A percentile compares a stretch with the other conserved stretches of the same genome.
These are phyloP conservation scores for Corymbia citriodora DNA, from an alignment of 441 rosid genomes.

Conservation along the genomic window DNA sequence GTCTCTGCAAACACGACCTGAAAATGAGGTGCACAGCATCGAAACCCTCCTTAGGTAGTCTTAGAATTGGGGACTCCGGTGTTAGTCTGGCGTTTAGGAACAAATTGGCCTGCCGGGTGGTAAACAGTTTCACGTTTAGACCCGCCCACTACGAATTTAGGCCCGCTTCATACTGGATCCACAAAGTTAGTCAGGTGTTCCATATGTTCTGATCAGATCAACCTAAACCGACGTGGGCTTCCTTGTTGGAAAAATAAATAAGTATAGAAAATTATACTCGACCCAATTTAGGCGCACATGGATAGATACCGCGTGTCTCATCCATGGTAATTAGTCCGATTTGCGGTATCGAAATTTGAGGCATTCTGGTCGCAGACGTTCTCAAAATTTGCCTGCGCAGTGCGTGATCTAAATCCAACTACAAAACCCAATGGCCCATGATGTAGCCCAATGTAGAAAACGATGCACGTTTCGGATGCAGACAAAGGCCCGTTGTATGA, in stretches of 20 bases:
- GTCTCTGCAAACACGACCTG: not conserved
- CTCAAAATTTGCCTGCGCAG: not conserved
- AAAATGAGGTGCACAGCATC: not conserved
- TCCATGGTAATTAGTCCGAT: no score
- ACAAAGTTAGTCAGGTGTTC: not conserved
- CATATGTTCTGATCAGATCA: not conserved
- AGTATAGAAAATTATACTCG: not conserved
- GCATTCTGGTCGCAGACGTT: not conserved
- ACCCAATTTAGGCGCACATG: not conserved
- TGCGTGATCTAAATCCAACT: not conserved
- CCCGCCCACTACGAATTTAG: not conserved
- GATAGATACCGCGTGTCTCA: not conserved
- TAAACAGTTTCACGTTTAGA: not conserved
- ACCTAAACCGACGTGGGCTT: not conserved
- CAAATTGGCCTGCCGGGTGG: no score
- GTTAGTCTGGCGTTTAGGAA: not conserved
- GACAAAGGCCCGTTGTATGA: not conserved
- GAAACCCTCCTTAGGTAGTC: not conserved
- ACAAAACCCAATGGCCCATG: not conserved
- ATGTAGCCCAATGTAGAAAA: not conserved
- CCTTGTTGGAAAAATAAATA: not conserved
- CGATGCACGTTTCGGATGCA: not conserved
- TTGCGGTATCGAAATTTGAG: not conserved
- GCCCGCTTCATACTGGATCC: not conserved
- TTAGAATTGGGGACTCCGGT: not conserved